These are phyloP conservation scores for Tolypocladium endophyticum DNA, from an alignment of 2,329 filamentous ascomycete genomes.

Conservation along the genomic window DNA sequence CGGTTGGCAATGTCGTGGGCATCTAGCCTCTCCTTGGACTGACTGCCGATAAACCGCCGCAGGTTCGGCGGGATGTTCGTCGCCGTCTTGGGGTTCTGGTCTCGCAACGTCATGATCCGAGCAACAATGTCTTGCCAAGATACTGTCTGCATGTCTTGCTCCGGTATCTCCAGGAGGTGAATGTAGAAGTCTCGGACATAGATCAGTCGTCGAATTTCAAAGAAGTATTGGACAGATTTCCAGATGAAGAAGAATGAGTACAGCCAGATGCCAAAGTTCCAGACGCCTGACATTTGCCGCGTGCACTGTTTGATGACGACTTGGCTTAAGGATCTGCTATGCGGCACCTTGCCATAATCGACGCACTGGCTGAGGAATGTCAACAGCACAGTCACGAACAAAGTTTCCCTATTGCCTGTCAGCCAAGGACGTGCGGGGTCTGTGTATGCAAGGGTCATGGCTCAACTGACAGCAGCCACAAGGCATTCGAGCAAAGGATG, in stretches of 20 bases:
- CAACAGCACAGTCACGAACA: slow-evolving; percentile 72
- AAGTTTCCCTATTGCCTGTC: slow-evolving; percentile 49
- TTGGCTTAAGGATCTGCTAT: slow-evolving; percentile 45
- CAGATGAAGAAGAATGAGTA: slow-evolving; percentile 80
- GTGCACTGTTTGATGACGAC: slow-evolving; percentile 66
- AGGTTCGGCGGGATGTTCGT: slow-evolving; percentile 40
- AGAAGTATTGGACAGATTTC: slow-evolving; percentile 62
- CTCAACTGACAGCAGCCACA: slow-evolving; percentile 59
- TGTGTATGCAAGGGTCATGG: neutral
- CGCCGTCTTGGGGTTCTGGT: slow-evolving; percentile 75
- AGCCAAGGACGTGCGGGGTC: neutral
- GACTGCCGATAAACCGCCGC: slow-evolving; percentile 58
- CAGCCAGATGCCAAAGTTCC: slow-evolving; percentile 73
- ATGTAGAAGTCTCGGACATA: slow-evolving; percentile 80
- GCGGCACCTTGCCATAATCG: slow-evolving; percentile 65
- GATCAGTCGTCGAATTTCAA: slow-evolving; percentile 62
- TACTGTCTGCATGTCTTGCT: slow-evolving; percentile 81
- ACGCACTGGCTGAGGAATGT: slow-evolving; percentile 81
- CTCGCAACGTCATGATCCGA: slow-evolving; percentile 72
- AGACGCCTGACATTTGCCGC: slow-evolving; percentile 59
- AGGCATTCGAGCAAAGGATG: slow-evolving; percentile 59
- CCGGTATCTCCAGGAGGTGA: slow-evolving; percentile 70
- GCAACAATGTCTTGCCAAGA: slow-evolving; percentile 89
- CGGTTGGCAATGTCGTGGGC: slow-evolving; percentile 96
- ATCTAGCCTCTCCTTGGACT: slow-evolving; percentile 88